Evolutionary conservation across 148 eudicot species (phyloP).

Genomic region (Fallopia convolvulus): DNA sequence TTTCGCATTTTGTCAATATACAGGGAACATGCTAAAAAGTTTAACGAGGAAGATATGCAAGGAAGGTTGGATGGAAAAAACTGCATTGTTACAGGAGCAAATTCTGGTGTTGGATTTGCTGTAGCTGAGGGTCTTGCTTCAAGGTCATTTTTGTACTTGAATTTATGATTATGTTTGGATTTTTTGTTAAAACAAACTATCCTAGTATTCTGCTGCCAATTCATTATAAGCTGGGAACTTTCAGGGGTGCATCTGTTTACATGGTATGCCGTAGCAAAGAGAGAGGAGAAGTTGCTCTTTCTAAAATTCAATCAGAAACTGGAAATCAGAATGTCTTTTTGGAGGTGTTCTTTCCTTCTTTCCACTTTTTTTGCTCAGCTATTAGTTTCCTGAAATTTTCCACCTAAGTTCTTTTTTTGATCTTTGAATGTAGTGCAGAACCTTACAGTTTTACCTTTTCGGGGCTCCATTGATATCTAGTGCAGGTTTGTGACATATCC

Average conservation of each 20-base stretch:
- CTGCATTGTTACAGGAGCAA: slow-evolving; percentile 92
- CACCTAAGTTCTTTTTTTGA: neutral
- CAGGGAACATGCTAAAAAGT: slow-evolving; percentile 83
- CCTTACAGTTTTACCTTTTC: neutral
- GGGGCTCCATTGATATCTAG: slow-evolving; percentile 13
- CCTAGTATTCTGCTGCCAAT: neutral
- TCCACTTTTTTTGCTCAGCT: neutral
- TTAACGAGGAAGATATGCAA: slow-evolving; percentile 68
- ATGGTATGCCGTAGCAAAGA: slow-evolving; percentile 89
- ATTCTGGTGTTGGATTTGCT: slow-evolving; percentile 89
- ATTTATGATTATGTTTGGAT: neutral
- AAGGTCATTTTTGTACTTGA: slow-evolving; percentile 33
- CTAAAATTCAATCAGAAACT: slow-evolving; percentile 59
- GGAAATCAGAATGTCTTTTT: slow-evolving; percentile 71
- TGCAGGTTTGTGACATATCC: slow-evolving; percentile 87
- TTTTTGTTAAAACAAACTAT: neutral
- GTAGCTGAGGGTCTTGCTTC: slow-evolving; percentile 90
- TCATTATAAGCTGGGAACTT: slow-evolving; percentile 8
- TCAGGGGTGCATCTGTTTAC: slow-evolving; percentile 86
- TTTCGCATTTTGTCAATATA: neutral
- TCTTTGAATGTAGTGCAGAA: neutral
- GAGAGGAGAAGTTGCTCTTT: slow-evolving; percentile 84
- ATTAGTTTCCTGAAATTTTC: neutral
- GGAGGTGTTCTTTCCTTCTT: slow-evolving; percentile 43
- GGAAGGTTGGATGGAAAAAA: slow-evolving; percentile 66